Conservation (phyloP, 2,329 filamentous ascomycete species). For the Colletotrichum chlorophyti region DNA sequence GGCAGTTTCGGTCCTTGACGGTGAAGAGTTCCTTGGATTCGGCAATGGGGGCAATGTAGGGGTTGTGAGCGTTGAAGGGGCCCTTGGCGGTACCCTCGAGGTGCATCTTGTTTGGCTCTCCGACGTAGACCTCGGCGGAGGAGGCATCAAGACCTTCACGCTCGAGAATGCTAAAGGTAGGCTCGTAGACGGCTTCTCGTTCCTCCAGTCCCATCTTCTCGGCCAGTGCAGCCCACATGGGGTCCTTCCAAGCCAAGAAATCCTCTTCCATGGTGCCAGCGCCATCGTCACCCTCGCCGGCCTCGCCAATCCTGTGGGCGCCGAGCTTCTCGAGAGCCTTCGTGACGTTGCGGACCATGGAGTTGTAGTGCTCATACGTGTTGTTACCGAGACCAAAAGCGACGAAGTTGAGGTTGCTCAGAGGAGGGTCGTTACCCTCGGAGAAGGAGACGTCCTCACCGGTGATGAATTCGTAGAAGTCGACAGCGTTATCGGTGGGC, state of each 20-base stretch:
- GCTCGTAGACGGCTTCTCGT: constrained; percentile 95
- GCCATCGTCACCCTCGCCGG: constrained; percentile 96
- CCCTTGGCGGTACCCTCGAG: constrained; percentile 84
- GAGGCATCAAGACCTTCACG: constrained; percentile 76
- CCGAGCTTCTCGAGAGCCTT: constrained; percentile 82
- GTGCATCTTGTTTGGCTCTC: constrained; percentile 96
- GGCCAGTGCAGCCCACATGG: constrained; percentile 91
- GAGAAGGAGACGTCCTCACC: constrained; percentile 84
- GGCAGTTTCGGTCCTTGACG: constrained; percentile 88
- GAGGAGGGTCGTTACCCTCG: constrained; percentile 73
- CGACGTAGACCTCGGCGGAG: constrained; percentile 85
- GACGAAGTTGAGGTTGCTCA: constrained; percentile 88
- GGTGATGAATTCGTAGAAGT: constrained; percentile 96
- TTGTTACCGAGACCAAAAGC: constrained; percentile 98
- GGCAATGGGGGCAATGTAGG: constrained; percentile 91
- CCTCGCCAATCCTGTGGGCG: constrained; percentile 81
- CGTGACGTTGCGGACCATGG: constrained; percentile 93
- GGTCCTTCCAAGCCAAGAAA: constrained; percentile 98
- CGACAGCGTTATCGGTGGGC: constrained; percentile 97
- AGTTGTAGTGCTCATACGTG: constrained; percentile 99
- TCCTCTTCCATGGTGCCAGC: constrained; percentile 99
- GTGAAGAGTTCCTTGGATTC: constrained; percentile 92
- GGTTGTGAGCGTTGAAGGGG: constrained; percentile 95
- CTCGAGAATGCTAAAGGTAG: constrained; percentile 84
- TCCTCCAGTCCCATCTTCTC: constrained; percentile 90